Conservation (phyloP, 2,329 filamentous ascomycete species). For the Sphaerulina musiva region DNA sequence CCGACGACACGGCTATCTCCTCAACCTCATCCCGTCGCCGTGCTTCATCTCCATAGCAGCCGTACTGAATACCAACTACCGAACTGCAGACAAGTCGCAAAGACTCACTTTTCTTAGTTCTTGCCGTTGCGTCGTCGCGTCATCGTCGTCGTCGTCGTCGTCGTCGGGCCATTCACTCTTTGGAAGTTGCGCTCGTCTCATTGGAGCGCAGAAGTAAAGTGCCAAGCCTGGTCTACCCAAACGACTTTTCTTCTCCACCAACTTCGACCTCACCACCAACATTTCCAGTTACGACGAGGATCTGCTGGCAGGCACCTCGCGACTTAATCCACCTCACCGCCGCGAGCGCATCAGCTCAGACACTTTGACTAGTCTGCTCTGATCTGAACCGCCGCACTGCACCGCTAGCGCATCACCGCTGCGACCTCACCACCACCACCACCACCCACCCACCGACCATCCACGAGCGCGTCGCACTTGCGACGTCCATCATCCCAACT, state of each 20-base stretch:
- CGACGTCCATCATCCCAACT: background rate
- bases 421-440: conserved; percentile 1
- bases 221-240: conserved; percentile 8
- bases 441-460: background rate
- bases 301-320: conserved; percentile 16
- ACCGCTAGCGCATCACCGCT: background rate
- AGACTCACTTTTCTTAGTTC: conserved; percentile 10
- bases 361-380: conserved; percentile 20
- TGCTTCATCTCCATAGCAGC: conserved; percentile 8
- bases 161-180: conserved; percentile 9
- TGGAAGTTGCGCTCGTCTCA: conserved; percentile 8
- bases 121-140: conserved; percentile 6
- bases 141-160: conserved; percentile 1
- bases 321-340: conserved; percentile 5
- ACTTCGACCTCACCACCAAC: conserved; percentile 1
- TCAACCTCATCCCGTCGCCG: conserved; percentile 5
- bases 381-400: conserved; percentile 14
- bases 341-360: conserved; percentile 16
- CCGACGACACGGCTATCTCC: conserved; percentile 4
- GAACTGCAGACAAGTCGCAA: background rate
- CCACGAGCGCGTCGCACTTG: conserved; percentile 1
- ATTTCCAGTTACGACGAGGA: conserved; percentile 11
- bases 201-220: conserved; percentile 6
- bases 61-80: conserved; percentile 8
- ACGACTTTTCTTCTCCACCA: conserved; percentile 1